Evolutionary conservation across 495 filamentous ascomycete species (phyloP), one percentile per base, ranked within the genome.

Genomic region (Hyphodiscus hymeniophilus): DNA sequence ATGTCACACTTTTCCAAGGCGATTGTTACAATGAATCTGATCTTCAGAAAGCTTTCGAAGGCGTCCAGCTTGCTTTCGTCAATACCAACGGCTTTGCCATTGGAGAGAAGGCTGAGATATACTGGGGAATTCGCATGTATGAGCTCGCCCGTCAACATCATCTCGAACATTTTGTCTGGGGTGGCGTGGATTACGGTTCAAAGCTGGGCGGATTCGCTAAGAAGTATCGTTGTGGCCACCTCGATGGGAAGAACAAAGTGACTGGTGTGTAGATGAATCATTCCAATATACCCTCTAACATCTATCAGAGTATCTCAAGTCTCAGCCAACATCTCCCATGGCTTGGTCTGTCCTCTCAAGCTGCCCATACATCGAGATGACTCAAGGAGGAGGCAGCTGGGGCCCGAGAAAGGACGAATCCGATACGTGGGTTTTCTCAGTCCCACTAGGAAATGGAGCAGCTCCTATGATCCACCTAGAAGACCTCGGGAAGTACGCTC

Each of bases 41-140:
- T 28, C 68, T 71, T 5, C 51, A 53, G 7, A 39, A 47, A 4
- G 64, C 48, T 23, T 69, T 66, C 39, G 41, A 56, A 23, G 60
- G 54, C 26, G 57, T 62, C 7, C 48, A 65, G 45, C 47, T 47
- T 39, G 62, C 63, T 12, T 72, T 60, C 33, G 63, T 67, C 13
- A 71, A 71, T 40, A 59, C 56, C 6, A 62, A 70, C 45, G 57
- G 64, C 13, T 66, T 63, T 39, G 59, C 56, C 5, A 45, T 63
- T 17, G 67, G 68, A 3, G 59, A 67, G 38, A 64, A 65, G 45
- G 49, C 38, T n/a, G 68, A 71, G 34, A 33, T 67, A 8, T 72
- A 56, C 54, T 70, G 60, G 54, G 68, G 60, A 15, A 66, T 66
- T 30, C 60, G 68, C 3, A 63, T 58, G 32, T 72, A 66, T 42